A percentile compares a stretch with the other conserved stretches of the same genome.
Evolutionary conservation across 1,139 yeast genomes (phyloP).

Genomic region (Maudiozyma humilis): DNA sequence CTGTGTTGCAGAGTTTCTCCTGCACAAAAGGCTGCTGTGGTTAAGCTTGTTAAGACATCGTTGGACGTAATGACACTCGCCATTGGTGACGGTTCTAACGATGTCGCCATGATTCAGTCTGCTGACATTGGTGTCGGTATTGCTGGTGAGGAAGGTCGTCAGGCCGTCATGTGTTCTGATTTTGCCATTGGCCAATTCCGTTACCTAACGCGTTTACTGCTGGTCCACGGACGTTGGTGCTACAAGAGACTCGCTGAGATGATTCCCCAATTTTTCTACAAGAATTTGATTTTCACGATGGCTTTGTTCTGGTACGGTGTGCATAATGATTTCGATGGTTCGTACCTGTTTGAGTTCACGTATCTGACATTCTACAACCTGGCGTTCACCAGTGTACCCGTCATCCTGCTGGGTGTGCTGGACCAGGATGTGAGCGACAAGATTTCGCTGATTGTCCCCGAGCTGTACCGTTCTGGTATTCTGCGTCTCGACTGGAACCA

Average conservation of each 20-base stretch:
- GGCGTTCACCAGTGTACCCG: slow-evolving; percentile 93
- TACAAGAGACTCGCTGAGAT: slow-evolving; percentile 86
- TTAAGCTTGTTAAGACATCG: slow-evolving; percentile 71
- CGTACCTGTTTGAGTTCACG: slow-evolving; percentile 87
- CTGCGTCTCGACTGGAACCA: slow-evolving; percentile 75
- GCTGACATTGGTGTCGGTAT: slow-evolving; percentile 98
- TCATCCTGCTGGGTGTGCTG: slow-evolving; percentile 77
- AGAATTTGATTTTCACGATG: slow-evolving; percentile 80
- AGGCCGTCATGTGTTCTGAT: slow-evolving; percentile 96
- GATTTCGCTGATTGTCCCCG: slow-evolving; percentile 78
- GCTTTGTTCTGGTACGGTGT: slow-evolving; percentile 92
- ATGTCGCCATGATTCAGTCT: slow-evolving; percentile 97
- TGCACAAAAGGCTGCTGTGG: slow-evolving; percentile 93
- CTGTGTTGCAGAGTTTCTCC: slow-evolving; percentile 96
- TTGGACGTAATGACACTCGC: slow-evolving; percentile 84
- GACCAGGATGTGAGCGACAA: slow-evolving; percentile 89
- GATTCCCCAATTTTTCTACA: slow-evolving; percentile 90
- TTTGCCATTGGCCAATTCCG: slow-evolving; percentile 95
- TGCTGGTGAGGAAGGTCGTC: slow-evolving; percentile 97
- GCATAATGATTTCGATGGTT: slow-evolving; percentile 77
- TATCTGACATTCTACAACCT: slow-evolving; percentile 86
- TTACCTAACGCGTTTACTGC: slow-evolving; percentile 62
- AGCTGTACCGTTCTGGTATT: slow-evolving; percentile 79
- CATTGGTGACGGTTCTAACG: slow-evolving; percentile 97
- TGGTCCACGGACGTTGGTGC: slow-evolving; percentile 96